Base-by-base conservation (phyloP, 2,329 filamentous ascomycete genomes). In the Aspergillus puulaauensis region DNA sequence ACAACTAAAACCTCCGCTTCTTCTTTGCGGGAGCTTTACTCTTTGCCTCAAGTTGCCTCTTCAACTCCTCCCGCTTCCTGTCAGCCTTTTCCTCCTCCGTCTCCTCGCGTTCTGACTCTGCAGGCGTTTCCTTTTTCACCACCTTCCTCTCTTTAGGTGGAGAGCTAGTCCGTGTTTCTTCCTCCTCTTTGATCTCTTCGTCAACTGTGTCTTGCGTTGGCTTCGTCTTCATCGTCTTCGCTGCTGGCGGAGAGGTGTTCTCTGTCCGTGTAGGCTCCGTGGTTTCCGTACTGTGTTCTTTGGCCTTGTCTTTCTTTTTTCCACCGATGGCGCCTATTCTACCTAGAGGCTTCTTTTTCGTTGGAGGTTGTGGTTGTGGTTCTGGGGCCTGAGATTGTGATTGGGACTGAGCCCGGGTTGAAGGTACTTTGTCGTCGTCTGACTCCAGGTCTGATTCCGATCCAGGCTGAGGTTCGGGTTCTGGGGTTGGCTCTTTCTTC, bases 61-160 rank as follows among this genome's bases (percentile, higher is more conserved):
- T 86, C 59, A 88, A 67, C 65, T 84, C 82, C 50, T 81, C 77
- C 12, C 85, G 75, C 63, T 80, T 85, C 54, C 79, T 75, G 60
- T 84, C 75, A 3, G 83, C 83, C 54, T 77, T 79, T 56, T 86
- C 79, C 59, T 82, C 75, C 9, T 79, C 79, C 2, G 80, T 79
- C 56, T 69, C 64, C 52, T 63, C 61, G 27, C 60, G 61, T 44
- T 64, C 57, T 17, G 58, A 56, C 31, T 62, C 57, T 56, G 53
- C 27, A 31, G 59, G 55, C 2, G 19, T 43, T 15, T 54, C 19
- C 21, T 17, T 49, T 9, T 51, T 62, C 33, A 40, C 48, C 35
- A 15, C 27, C 3, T 49, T 49, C 48, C 40, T 33, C 49, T 56
- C 48, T 23, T 21, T 56, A 37, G 14, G 33, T 46, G 17, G 35